A percentile compares a stretch with the other conserved stretches of the same genome.
phyloP scores from a whole-genome alignment of 495 filamentous ascomycete species.

The Neurospora pannonica region DNA sequence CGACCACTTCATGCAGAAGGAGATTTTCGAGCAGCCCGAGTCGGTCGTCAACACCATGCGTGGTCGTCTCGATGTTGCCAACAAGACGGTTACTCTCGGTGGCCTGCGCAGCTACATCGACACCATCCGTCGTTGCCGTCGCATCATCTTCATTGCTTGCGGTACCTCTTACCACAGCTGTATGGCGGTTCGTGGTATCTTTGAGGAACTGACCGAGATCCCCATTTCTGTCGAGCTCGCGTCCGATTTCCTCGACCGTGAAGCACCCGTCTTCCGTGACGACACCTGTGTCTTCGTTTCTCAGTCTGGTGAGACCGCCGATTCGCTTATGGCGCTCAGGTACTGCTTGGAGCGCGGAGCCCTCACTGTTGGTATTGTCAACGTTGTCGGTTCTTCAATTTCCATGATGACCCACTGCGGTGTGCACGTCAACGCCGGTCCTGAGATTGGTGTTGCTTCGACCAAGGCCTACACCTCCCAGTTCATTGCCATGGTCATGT shows the following conservation, averaged over 20 bases:
- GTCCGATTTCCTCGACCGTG: slow-evolving; percentile 94
- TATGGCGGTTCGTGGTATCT: slow-evolving; percentile 96
- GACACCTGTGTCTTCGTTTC: slow-evolving; percentile 99
- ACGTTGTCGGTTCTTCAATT: slow-evolving; percentile 95
- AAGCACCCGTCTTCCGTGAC: slow-evolving; percentile 98
- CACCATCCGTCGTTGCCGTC: slow-evolving; percentile 90
- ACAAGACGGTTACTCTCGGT: slow-evolving; percentile 91
- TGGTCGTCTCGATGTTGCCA: slow-evolving; percentile 85
- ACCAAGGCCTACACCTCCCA: slow-evolving; percentile 99
- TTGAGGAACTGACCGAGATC: slow-evolving; percentile 96
- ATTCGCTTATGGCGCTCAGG: slow-evolving; percentile 90
- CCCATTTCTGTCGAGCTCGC: slow-evolving; percentile 94
- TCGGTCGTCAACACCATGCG: slow-evolving; percentile 99
- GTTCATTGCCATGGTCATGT: slow-evolving; percentile 99
- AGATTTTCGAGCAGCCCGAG: slow-evolving; percentile 99
- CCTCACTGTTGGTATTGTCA: slow-evolving; percentile 94
- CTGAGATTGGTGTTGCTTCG: slow-evolving; percentile 96
- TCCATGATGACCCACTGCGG: slow-evolving; percentile 97
- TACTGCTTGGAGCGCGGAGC: slow-evolving; percentile 97
- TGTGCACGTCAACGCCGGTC: slow-evolving; percentile 98
- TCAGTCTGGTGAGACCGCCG: slow-evolving; percentile 97
- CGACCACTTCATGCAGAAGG: slow-evolving; percentile 99
- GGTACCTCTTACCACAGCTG: slow-evolving; percentile 97
- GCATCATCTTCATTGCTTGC: slow-evolving; percentile 97
- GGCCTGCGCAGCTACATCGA: slow-evolving; percentile 90